Conservation (phyloP, 169 alveolate species). For the Sarcocystis neurona region DNA sequence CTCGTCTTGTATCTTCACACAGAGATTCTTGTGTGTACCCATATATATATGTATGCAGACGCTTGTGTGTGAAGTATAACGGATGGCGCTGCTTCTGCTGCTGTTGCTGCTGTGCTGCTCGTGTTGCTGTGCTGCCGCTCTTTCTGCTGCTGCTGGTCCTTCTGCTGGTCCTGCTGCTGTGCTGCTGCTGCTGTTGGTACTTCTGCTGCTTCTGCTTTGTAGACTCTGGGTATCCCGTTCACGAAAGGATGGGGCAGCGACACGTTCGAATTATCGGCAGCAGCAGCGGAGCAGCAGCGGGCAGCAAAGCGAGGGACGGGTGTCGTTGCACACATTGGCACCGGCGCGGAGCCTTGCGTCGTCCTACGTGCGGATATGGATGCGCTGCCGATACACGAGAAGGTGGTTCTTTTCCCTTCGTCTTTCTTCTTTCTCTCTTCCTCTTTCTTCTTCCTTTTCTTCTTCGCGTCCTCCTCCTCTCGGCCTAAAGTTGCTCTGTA, state of each 20-base stretch:
- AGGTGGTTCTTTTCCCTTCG: constrained; percentile 41
- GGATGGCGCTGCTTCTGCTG: constrained; percentile 3
- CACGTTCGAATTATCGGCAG: constrained; percentile 25
- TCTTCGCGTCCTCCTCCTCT: background rate
- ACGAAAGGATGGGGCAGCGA: constrained; percentile 63
- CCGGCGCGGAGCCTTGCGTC: constrained; percentile 62
- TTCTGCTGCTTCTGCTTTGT: constrained; percentile 24
- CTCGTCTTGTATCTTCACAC: too few relatives aligned
- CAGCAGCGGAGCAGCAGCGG: constrained; percentile 32
- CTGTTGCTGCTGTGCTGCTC: background rate
- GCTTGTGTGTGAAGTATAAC: background rate
- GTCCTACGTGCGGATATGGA: constrained; percentile 68
- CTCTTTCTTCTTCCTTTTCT: background rate
- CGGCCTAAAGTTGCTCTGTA: too few relatives aligned
- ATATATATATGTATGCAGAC: too few relatives aligned
- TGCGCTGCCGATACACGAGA: constrained; percentile 65
- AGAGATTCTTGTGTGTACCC: too few relatives aligned
- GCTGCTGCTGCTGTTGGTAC: background rate
- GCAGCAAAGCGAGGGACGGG: constrained; percentile 61
- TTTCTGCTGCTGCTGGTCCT: background rate
- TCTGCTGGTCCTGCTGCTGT: background rate
- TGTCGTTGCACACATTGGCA: constrained; percentile 63
- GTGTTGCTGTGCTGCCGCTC: background rate
- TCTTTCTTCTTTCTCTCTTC: background rate
- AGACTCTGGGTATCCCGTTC: constrained; percentile 41